Evolutionary conservation across 768 basidiomycete species (phyloP), one percentile per base, ranked within the genome.

Genomic region (Steccherinum ochraceum): DNA sequence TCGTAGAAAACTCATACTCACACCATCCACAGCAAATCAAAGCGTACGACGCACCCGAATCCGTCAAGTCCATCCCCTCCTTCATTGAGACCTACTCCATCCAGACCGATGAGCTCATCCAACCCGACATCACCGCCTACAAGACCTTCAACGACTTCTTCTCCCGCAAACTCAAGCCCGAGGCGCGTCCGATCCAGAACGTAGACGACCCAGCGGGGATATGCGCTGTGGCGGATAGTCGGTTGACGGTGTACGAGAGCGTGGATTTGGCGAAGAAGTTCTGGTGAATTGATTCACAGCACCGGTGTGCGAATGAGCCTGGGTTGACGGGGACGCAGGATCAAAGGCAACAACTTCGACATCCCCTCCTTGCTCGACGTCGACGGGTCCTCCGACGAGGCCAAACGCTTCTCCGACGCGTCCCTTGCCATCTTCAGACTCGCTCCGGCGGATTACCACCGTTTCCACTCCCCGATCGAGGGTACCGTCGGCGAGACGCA

Each of bases 111-210:
- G 85, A 91, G 59, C 76, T 92, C 18, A 67, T 82, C 12, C 63
- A 84, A 24, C 77, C 83, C 1, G 82, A 91, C 61, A 64, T 84
- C 45, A 64, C 63, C 1, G 72, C 77, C 41, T 91, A 91, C 63
- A 67, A 66, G 58, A 80, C 68, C 12, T 89, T 93, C 73, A 93
- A 92, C 67, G 73, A 82, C 4, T 91, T 93, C 72, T 93, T 93
- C 71, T 76, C 61, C 43, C 71, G 81, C 40, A 75, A 79, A 59
- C 71, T 90, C 48, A 75, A 73, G 51, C 70, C 78, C 0, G 77
- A 64, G 3, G 81, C 80, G 3, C 78, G 89, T 4, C 84, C 84
- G 0, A 74, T 86, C 24, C 72, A 81, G 46, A 72, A 77, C 5
- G 75, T 70, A 4, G 66, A 75, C 1, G 76, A 86, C 51, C 72